Conservation (phyloP, 345 rosid species). For the Citrus sp. region DNA sequence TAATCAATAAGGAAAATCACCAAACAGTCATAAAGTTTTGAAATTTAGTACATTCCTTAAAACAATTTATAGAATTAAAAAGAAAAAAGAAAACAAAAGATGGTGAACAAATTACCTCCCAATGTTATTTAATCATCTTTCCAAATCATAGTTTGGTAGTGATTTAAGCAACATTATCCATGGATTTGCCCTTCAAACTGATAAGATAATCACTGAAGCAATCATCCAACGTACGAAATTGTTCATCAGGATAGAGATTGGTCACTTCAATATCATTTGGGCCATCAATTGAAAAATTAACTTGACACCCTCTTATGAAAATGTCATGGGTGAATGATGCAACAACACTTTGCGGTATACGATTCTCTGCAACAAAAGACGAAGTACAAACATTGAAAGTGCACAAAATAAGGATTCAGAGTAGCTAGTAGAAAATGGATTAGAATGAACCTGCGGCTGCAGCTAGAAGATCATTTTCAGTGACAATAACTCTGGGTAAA, state of each 20-base stretch:
- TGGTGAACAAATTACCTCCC: no score
- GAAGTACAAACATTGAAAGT: neutral
- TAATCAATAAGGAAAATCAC: no score
- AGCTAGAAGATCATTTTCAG: slow-evolving; percentile 46
- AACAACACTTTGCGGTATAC: slow-evolving; percentile 54
- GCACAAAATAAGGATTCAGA: neutral
- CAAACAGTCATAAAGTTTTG: no score
- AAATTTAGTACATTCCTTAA: neutral
- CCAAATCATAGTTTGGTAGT: slow-evolving; percentile 19
- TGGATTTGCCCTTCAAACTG: slow-evolving; percentile 21
- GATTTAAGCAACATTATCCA: slow-evolving; percentile 11
- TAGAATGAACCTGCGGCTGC: slow-evolving; percentile 47
- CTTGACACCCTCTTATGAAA: slow-evolving; percentile 66
- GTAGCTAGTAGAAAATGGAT: neutral
- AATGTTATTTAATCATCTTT: neutral
- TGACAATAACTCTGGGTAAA: slow-evolving; percentile 49
- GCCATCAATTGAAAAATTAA: slow-evolving; percentile 43
- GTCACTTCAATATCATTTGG: slow-evolving; percentile 34
- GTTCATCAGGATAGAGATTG: slow-evolving; percentile 47
- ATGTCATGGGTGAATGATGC: slow-evolving; percentile 78
- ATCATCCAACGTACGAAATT: slow-evolving; percentile 47
- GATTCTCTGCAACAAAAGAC: slow-evolving; percentile 37
- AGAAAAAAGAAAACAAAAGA: neutral
- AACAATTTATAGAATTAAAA: no score
- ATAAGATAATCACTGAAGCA: slow-evolving; percentile 44